Evolutionary conservation across 768 basidiomycete genomes (phyloP), one percentile per base, ranked within the genome.

Genomic region (Auricularia sp.): DNA sequence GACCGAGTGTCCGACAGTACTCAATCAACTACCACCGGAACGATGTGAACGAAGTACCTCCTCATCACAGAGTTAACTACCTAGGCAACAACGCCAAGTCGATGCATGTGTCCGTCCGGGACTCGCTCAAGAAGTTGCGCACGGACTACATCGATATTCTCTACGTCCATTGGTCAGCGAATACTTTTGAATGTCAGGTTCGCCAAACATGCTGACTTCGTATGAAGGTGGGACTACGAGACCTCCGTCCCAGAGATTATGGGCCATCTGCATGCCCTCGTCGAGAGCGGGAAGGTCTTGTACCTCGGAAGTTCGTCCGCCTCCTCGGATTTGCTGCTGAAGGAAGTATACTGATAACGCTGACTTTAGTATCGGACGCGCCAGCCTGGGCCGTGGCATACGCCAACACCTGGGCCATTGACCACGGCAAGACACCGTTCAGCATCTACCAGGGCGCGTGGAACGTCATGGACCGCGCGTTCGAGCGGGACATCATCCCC

Each of bases 231-330:
- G 83, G 84, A 85, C 69, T 84, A 75, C 66, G 71, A 76, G 14
- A 83, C 82, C 10, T 75, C 76, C 16, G 75, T 86, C 59, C 80
- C 82, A 69, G 85, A 87, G 71, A 73, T 85, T 51, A 84, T 86
- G 83, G 77, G 78, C 47, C 71, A 76, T 7, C 73, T 87, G 6
- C 81, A 86, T 67, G 73, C 77, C 21, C 76, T 86, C 39, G 81
- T 86, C 42, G 72, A 70, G 7, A 69, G 75, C 37, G 80, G 84
- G 18, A 83, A 85, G 67, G 82, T 85, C 3, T 70, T 81, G 3
- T 82, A 81, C 68, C 71, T 76, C 13, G 76, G 76, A 67, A 65
- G 72, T 56, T 70, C 75, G 76, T 73, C 13, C 8, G 39, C 8
- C 39, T 42, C 39, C 39, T 14, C 39, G 7, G 39, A 2, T 14